These are phyloP conservation scores for Rhypophila decipiens DNA, from an alignment of 495 filamentous ascomycete genomes.

Conservation along the genomic window DNA sequence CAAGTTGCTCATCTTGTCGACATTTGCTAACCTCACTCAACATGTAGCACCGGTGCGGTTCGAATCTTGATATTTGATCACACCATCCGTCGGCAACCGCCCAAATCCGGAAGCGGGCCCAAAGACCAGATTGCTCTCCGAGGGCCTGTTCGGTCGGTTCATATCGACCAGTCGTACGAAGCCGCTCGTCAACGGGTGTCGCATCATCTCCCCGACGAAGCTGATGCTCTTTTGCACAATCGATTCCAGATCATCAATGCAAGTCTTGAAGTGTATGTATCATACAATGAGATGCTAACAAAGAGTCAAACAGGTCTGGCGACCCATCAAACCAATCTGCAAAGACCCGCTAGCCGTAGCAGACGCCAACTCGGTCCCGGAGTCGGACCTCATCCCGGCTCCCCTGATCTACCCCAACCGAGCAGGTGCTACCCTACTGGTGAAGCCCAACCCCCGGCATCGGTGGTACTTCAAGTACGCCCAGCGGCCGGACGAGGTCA, in stretches of 20 bases:
- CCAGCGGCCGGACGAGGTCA: conserved; percentile 52
- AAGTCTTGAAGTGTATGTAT: background rate
- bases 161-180: conserved; percentile 66
- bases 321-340: conserved; percentile 57
- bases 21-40: conserved; percentile 18
- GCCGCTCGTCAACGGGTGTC: conserved; percentile 51
- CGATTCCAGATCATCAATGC: conserved; percentile 61
- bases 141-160: conserved; percentile 60
- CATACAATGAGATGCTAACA: background rate
- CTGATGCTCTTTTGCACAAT: conserved; percentile 52
- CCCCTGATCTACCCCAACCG: conserved; percentile 57
- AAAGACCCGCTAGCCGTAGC: conserved; percentile 59
- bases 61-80: conserved; percentile 71
- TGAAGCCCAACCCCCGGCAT: conserved; percentile 49
- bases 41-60: conserved; percentile 57
- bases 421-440: conserved; percentile 58
- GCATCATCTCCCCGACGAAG: conserved; percentile 58
- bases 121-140: conserved; percentile 26
- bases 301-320: conserved; percentile 43
- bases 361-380: conserved; percentile 50
- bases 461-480: conserved; percentile 74
- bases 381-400: conserved; percentile 61
- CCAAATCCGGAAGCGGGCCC: conserved; percentile 9
- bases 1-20: background rate
- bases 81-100: conserved; percentile 56